These are phyloP conservation scores for Aspergillus kassunensis DNA, from an alignment of 495 filamentous ascomycete species.

Conservation along the genomic window DNA sequence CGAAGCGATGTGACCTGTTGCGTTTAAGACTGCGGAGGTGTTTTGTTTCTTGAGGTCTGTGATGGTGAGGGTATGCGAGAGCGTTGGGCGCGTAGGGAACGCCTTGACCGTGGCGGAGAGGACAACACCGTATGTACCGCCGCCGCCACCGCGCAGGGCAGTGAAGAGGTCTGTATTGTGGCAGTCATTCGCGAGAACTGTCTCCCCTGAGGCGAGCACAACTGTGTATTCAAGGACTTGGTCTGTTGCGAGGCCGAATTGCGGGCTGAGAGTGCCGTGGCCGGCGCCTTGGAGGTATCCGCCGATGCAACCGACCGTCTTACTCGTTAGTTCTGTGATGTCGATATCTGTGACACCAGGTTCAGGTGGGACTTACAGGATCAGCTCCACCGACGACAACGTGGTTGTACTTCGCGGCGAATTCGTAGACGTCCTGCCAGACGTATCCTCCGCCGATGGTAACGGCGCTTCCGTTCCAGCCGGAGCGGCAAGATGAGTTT, in stretches of 20 bases:
- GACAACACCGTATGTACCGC: constrained; percentile 48
- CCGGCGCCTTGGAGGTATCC: constrained; percentile 38
- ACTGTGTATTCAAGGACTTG: constrained; percentile 40
- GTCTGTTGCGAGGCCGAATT: constrained; percentile 35
- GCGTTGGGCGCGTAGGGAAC: constrained; percentile 19
- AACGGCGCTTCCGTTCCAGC: no score
- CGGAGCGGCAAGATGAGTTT: no score
- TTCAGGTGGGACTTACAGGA: constrained; percentile 17
- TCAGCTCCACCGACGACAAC: constrained; percentile 36
- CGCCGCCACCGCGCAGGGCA: constrained; percentile 44
- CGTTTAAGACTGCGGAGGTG: not conserved
- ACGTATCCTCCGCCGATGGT: no score
- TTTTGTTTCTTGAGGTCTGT: not conserved
- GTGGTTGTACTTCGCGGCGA: not conserved
- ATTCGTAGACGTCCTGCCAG: not conserved
- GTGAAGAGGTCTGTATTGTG: constrained; percentile 57
- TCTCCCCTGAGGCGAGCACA: constrained; percentile 49
- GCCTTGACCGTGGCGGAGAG: constrained; percentile 39
- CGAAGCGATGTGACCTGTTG: constrained; percentile 2
- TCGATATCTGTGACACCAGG: not conserved
- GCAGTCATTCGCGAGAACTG: constrained; percentile 43
- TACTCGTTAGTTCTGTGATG: not conserved
- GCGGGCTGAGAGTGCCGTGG: constrained; percentile 25
- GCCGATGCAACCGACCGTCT: constrained; percentile 35
- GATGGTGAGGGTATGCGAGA: not conserved